Percentiles rank a stretch among this genome's conserved stretches.
Evolutionary conservation across 768 basidiomycete genomes (phyloP).

Genomic region (Auricularia sp.): DNA sequence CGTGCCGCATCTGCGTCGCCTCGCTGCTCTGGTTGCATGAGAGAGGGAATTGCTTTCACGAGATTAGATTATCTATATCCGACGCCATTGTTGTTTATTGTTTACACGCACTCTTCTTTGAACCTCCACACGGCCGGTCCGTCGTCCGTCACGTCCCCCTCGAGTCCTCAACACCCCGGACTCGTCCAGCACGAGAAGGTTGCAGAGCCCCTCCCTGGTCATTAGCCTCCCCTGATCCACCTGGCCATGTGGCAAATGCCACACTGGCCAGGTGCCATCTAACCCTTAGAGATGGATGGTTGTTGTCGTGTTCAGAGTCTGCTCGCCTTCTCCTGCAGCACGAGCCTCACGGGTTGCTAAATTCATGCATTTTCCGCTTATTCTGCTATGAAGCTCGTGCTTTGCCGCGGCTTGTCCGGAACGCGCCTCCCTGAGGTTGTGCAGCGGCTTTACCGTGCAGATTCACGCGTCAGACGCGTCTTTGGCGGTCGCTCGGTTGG

Average conservation of each 20-base stretch:
- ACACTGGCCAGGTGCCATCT: background rate
- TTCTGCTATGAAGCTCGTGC: background rate
- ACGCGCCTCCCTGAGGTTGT: background rate
- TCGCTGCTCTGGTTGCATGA: constrained; percentile 75
- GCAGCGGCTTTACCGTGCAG: background rate
- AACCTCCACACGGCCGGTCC: background rate
- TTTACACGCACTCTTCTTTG: background rate
- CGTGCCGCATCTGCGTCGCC: constrained; percentile 76
- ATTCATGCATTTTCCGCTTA: background rate
- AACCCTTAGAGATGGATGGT: constrained; percentile 1
- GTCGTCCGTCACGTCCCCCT: background rate
- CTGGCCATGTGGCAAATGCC: background rate
- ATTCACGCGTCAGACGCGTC: background rate
- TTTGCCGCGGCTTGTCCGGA: background rate
- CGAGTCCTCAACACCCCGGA: background rate
- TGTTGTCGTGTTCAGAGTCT: background rate
- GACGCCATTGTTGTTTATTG: background rate
- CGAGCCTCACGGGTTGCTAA: background rate
- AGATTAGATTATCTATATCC: background rate
- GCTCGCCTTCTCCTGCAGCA: background rate
- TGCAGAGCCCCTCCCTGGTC: background rate
- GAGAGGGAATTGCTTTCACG: background rate
- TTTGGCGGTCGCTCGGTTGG: background rate
- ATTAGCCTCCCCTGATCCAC: background rate
- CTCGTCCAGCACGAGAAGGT: background rate